phyloP scores from a whole-genome alignment of 1,284 basidiomycete species.

The Ganoderma lucidum region DNA sequence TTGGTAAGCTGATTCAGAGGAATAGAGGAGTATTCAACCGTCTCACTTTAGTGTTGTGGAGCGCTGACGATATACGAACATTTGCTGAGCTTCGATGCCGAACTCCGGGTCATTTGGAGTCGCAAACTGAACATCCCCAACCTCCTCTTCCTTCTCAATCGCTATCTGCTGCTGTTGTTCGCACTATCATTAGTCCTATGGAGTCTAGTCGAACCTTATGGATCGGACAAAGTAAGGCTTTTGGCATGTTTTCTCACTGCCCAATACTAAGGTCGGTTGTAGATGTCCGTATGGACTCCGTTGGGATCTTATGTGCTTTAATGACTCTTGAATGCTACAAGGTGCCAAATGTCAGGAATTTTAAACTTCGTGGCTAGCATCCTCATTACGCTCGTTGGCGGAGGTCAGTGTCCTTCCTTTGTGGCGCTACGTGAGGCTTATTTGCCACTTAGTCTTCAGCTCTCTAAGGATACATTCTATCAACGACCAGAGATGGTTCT shows the following conservation, averaged over 20 bases:
- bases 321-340: neutral
- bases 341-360: neutral
- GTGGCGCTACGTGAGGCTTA: too few species aligned
- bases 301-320: neutral
- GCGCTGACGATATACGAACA: slow-evolving; percentile 27
- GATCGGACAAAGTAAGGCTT: neutral
- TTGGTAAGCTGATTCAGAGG: neutral
- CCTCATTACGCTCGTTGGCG: neutral
- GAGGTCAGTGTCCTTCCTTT: neutral
- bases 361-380: neutral
- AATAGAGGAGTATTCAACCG: neutral
- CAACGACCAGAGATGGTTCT: slow-evolving; percentile 26
- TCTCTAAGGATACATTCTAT: slow-evolving; percentile 27
- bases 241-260: neutral
- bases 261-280: neutral
- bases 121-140: slow-evolving; percentile 21
- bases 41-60: neutral
- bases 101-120: slow-evolving; percentile 25
- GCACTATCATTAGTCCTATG: neutral
- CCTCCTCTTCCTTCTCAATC: slow-evolving; percentile 21
- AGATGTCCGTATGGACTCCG: neutral
- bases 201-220: slow-evolving; percentile 6
- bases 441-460: slow-evolving; percentile 10
- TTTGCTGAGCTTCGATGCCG: slow-evolving; percentile 16
- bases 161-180: slow-evolving; percentile 16